Percentiles rank a stretch among this genome's conserved stretches.
phyloP scores from a whole-genome alignment of 106 monocot genomes.

The Platanthera zijinensis region DNA sequence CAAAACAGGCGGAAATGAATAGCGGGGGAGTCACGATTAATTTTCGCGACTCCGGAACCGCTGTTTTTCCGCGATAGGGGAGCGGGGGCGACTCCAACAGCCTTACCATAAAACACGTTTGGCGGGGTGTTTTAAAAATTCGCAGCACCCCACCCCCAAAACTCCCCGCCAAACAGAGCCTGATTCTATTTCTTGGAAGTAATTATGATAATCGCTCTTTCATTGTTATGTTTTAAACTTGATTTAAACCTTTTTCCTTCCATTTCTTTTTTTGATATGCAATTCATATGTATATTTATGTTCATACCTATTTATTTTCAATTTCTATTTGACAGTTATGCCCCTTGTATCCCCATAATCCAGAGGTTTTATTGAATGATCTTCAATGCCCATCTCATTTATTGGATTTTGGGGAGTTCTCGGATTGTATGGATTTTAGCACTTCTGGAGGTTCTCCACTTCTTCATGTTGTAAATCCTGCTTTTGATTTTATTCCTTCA shows the following conservation, averaged over 20 bases:
- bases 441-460: conserved; percentile 48
- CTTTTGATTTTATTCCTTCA: conserved; percentile 97
- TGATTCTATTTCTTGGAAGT: too few relatives aligned
- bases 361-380: conserved; percentile 89
- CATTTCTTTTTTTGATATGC: not conserved
- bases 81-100: too few relatives aligned
- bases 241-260: not conserved
- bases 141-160: too few relatives aligned
- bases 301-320: not conserved
- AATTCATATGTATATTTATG: conserved; percentile 1
- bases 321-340: conserved; percentile 52
- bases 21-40: too few relatives aligned
- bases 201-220: not conserved
- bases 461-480: conserved; percentile 91
- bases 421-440: conserved; percentile 91
- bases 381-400: conserved; percentile 80
- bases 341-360: conserved; percentile 94
- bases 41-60: too few relatives aligned
- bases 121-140: too few relatives aligned
- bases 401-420: conserved; percentile 88
- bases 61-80: too few relatives aligned
- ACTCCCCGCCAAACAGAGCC: too few relatives aligned
- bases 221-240: not conserved
- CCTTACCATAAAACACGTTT: too few relatives aligned
- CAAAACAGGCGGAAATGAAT: too few relatives aligned